These are phyloP conservation scores for Hericium rajendrae DNA, from an alignment of 768 basidiomycete genomes.

Conservation along the genomic window DNA sequence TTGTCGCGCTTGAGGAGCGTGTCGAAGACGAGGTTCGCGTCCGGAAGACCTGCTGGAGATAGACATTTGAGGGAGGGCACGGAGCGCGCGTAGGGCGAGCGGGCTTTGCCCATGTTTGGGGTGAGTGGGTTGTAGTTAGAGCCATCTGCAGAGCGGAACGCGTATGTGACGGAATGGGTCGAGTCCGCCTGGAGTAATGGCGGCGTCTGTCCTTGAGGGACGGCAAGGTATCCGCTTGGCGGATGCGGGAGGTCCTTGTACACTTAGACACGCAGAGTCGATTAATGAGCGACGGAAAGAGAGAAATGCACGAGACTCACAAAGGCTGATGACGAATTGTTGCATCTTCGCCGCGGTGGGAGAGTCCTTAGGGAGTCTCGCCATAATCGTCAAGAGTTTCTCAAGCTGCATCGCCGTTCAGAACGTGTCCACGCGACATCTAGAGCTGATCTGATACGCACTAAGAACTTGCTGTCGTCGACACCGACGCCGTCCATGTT, in stretches of 20 bases:
- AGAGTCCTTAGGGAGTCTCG: constrained; percentile 1
- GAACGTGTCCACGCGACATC: neutral
- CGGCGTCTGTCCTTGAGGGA: neutral
- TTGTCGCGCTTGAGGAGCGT: constrained; percentile 41
- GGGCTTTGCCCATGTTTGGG: constrained; percentile 26
- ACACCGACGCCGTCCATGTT: constrained; percentile 4
- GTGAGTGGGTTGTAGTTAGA: constrained; percentile 25
- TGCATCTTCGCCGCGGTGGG: constrained; percentile 5
- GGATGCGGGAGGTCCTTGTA: constrained; percentile 15
- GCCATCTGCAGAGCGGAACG: constrained; percentile 25
- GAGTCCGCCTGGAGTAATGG: neutral
- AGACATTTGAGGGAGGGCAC: constrained; percentile 40
- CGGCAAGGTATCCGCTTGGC: constrained; percentile 9
- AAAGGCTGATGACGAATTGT: constrained; percentile 4
- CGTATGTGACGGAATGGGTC: constrained; percentile 4
- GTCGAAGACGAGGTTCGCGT: constrained; percentile 63
- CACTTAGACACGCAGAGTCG: constrained; percentile 1
- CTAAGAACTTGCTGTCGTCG: constrained; percentile 11
- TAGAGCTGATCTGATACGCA: neutral
- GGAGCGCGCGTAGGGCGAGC: constrained; percentile 42
- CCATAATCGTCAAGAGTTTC: constrained; percentile 11
- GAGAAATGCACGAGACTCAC: constrained; percentile 2
- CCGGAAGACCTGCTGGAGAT: constrained; percentile 44
- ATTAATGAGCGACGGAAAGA: neutral
- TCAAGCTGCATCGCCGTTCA: constrained; percentile 7